phyloP scores from a whole-genome alignment of 306 rosid species.

The Cucurbita argyrosperma region DNA sequence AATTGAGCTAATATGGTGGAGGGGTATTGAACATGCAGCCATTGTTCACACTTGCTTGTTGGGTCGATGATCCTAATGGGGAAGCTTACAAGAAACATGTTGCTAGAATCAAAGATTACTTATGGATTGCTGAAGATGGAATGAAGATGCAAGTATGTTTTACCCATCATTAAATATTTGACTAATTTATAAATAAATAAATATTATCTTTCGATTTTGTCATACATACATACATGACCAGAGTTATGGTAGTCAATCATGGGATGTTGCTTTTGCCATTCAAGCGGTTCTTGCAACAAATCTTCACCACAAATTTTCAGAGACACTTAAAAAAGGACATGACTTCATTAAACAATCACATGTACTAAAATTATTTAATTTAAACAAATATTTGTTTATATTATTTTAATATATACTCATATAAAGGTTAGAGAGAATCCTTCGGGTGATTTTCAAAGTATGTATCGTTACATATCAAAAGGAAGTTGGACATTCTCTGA shows the following conservation, averaged over 20 bases:
- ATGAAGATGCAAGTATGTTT: slow-evolving; percentile 60
- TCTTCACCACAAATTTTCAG: background rate
- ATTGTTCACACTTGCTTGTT: too few species aligned
- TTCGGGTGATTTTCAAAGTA: slow-evolving; percentile 30
- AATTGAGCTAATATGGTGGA: too few species aligned
- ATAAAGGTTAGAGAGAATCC: slow-evolving; percentile 36
- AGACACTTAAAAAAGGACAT: background rate
- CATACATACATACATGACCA: background rate
- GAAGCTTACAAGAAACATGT: too few species aligned
- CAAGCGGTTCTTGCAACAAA: slow-evolving; percentile 1
- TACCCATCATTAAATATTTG: too few species aligned
- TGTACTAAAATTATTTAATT: background rate
- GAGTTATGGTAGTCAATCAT: slow-evolving; percentile 1
- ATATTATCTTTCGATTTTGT: too few species aligned
- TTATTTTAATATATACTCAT: too few species aligned
- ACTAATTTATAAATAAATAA: too few species aligned
- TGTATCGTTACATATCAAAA: slow-evolving; percentile 62
- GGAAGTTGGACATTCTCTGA: slow-evolving; percentile 81
- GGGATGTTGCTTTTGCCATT: background rate
- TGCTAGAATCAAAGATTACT: too few species aligned
- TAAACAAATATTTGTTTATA: too few species aligned
- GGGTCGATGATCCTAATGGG: too few species aligned
- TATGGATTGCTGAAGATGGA: too few species aligned
- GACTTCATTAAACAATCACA: background rate
- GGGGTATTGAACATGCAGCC: too few species aligned